Evolutionary conservation across 2,329 filamentous ascomycete species (phyloP).

Genomic region (Ophiocordyceps camponoti-saundersi): DNA sequence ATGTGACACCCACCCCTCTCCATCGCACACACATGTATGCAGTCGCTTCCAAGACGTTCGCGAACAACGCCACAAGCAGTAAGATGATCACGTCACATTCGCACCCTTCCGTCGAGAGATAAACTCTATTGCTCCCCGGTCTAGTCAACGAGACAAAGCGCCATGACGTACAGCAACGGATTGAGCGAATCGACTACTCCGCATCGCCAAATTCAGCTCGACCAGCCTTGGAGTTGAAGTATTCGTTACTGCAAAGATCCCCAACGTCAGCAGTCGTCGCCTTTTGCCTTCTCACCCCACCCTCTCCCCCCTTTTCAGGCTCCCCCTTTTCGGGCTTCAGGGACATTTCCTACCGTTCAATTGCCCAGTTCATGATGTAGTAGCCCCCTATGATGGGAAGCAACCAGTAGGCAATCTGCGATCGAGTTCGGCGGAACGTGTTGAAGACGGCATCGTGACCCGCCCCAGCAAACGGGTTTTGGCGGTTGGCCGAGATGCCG

Average conservation of each 20-base stretch:
- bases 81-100: neutral
- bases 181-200: constrained; percentile 14
- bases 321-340: too few relatives aligned
- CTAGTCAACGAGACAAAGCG: neutral
- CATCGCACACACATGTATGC: neutral
- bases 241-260: constrained; percentile 46
- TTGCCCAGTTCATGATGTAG: constrained; percentile 77
- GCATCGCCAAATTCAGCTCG: constrained; percentile 34
- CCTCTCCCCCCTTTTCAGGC: too few relatives aligned
- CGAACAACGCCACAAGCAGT: neutral
- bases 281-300: neutral
- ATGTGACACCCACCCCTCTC: too few relatives aligned
- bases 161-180: neutral
- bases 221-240: constrained; percentile 64
- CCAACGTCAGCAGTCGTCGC: neutral
- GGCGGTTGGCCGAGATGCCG: constrained; percentile 70
- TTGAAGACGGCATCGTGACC: constrained; percentile 84
- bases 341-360: constrained; percentile 51
- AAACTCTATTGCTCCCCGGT: neutral
- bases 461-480: constrained; percentile 68
- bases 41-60: neutral
- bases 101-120: neutral
- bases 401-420: constrained; percentile 78
- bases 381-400: constrained; percentile 69
- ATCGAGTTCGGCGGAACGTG: constrained; percentile 69